Evolutionary conservation across 306 rosid species (phyloP).

Genomic region (Trichosanthes truncata): DNA sequence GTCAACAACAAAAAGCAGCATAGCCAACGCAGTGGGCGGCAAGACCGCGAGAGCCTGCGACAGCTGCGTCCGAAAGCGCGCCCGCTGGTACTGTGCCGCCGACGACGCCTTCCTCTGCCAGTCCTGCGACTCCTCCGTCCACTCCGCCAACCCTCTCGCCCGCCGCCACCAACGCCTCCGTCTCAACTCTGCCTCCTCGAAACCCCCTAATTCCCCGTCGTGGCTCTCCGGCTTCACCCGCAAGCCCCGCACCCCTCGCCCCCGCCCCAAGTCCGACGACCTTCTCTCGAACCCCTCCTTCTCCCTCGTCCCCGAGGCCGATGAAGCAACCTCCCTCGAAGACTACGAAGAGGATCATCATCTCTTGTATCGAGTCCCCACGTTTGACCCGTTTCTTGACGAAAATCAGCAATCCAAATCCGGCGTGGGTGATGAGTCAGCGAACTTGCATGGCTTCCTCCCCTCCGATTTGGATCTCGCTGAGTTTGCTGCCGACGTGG

Average conservation of each 20-base stretch:
- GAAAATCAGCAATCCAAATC: not conserved
- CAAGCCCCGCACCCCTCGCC: conserved; percentile 69
- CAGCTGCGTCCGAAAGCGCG: conserved; percentile 63
- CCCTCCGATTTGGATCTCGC: conserved; percentile 61
- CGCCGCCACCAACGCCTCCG: conserved; percentile 62
- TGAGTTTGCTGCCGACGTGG: conserved; percentile 84
- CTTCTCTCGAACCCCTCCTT: conserved; percentile 19
- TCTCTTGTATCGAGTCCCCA: conserved; percentile 69
- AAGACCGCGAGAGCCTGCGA: conserved; percentile 88
- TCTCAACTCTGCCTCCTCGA: conserved; percentile 31
- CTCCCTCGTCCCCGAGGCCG: conserved; percentile 54
- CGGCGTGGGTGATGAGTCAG: not conserved
- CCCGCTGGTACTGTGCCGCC: conserved; percentile 95
- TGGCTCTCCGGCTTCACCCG: conserved; percentile 64
- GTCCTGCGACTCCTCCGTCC: conserved; percentile 68
- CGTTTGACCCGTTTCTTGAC: conserved; percentile 13
- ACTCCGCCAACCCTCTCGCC: conserved; percentile 76
- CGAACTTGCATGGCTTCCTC: conserved; percentile 36
- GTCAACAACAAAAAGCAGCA: conserved; percentile 27
- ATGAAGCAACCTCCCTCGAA: conserved; percentile 35
- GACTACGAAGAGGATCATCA: conserved; percentile 40
- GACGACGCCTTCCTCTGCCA: conserved; percentile 94
- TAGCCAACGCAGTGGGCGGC: conserved; percentile 52
- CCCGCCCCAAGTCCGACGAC: not conserved
- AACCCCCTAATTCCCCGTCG: conserved; percentile 18